Percentiles rank a stretch among this genome's conserved stretches.
Evolutionary conservation across 345 rosid species (phyloP).

Genomic region (Linum usitatissimum): DNA sequence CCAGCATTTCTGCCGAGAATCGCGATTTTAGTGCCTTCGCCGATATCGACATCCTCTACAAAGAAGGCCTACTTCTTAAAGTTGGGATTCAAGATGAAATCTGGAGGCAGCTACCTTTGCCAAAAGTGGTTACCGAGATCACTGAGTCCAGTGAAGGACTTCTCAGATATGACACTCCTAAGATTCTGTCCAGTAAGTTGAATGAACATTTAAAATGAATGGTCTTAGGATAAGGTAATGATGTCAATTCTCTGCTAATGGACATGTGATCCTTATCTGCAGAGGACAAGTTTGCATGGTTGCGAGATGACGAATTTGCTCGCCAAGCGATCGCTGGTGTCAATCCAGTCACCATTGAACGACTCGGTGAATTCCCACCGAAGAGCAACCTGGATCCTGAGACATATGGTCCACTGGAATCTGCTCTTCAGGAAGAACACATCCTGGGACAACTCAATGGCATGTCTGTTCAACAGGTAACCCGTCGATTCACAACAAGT

Average conservation of each 20-base stretch:
- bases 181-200: slow-evolving; percentile 68
- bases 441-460: slow-evolving; percentile 59
- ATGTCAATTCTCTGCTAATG: not conserved
- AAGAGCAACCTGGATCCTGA: slow-evolving; percentile 74
- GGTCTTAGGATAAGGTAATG: too few relatives aligned
- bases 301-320: slow-evolving; percentile 94
- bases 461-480: slow-evolving; percentile 74
- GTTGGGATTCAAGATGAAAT: slow-evolving; percentile 71
- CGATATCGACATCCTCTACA: slow-evolving; percentile 77
- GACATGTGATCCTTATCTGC: slow-evolving; percentile 17
- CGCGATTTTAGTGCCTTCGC: slow-evolving; percentile 51
- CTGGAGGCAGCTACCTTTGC: slow-evolving; percentile 60
- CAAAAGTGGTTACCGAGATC: slow-evolving; percentile 44
- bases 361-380: slow-evolving; percentile 60
- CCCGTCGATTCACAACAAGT: not conserved
- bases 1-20: slow-evolving; percentile 62
- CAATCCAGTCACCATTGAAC: slow-evolving; percentile 75
- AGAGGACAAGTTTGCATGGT: slow-evolving; percentile 98
- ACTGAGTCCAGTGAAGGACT: slow-evolving; percentile 70
- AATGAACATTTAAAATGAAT: not conserved
- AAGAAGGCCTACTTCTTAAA: slow-evolving; percentile 82
- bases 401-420: slow-evolving; percentile 56
- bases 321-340: slow-evolving; percentile 85
- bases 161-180: slow-evolving; percentile 81
- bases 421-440: slow-evolving; percentile 83